Percentiles rank a stretch among this genome's conserved stretches.
Evolutionary conservation across 2,329 filamentous ascomycete species (phyloP).

Genomic region (Trichoderma polysporum): DNA sequence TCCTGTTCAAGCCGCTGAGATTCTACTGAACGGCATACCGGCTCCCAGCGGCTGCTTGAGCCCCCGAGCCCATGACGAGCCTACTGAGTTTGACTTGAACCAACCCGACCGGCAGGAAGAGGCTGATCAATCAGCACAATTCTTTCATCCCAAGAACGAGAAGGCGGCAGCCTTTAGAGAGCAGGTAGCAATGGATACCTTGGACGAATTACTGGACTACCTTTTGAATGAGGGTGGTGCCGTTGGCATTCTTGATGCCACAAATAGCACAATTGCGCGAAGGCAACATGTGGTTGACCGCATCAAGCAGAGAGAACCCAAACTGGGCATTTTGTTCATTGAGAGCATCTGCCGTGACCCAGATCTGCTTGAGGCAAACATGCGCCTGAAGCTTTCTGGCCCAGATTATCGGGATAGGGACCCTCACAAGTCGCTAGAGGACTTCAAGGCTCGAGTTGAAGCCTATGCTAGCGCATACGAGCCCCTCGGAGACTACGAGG

Average conservation of each 20-base stretch:
- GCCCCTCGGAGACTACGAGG: slow-evolving; percentile 86
- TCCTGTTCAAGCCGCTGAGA: slow-evolving; percentile 54
- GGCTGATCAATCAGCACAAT: slow-evolving; percentile 86
- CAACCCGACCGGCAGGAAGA: slow-evolving; percentile 32
- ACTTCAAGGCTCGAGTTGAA: slow-evolving; percentile 89
- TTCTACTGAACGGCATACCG: slow-evolving; percentile 56
- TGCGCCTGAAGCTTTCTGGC: slow-evolving; percentile 92
- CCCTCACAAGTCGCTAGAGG: slow-evolving; percentile 75
- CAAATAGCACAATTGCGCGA: slow-evolving; percentile 89
- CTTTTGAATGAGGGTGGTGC: slow-evolving; percentile 78
- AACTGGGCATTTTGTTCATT: slow-evolving; percentile 88
- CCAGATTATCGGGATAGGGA: slow-evolving; percentile 97
- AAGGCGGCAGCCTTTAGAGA: slow-evolving; percentile 81
- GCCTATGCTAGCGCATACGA: slow-evolving; percentile 95
- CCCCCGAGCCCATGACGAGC: slow-evolving; percentile 35
- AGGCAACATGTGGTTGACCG: slow-evolving; percentile 80
- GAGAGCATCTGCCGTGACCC: slow-evolving; percentile 91
- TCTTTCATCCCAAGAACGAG: slow-evolving; percentile 90
- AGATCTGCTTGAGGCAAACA: slow-evolving; percentile 86
- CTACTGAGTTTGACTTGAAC: slow-evolving; percentile 40
- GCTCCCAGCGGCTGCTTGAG: slow-evolving; percentile 34
- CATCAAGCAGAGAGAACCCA: slow-evolving; percentile 79
- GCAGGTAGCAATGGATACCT: slow-evolving; percentile 85
- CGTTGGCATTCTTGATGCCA: slow-evolving; percentile 94
- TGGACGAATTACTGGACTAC: slow-evolving; percentile 90